phyloP scores from a whole-genome alignment of 345 rosid species.

The Acer campestre region DNA sequence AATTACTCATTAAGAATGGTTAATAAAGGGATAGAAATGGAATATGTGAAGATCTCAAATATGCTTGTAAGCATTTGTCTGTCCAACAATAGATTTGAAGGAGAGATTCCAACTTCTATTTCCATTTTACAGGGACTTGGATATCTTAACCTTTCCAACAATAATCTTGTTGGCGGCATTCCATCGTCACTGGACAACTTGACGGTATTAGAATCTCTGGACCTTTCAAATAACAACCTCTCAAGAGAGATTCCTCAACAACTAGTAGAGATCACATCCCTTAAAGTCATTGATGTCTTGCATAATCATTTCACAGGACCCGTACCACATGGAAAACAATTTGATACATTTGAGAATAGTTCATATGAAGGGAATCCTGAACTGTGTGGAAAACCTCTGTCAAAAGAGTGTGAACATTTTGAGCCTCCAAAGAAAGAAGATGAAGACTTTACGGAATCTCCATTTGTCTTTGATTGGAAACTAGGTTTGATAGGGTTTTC shows the following conservation, averaged over 20 bases:
- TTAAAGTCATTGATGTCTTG: constrained; percentile 16
- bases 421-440: neutral
- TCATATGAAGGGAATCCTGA: constrained; percentile 26
- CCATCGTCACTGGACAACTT: too few species aligned
- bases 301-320: constrained; percentile 28
- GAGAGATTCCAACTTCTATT: neutral
- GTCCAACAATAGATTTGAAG: constrained; percentile 24
- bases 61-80: constrained; percentile 12
- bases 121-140: too few species aligned
- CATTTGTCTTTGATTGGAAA: neutral
- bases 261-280: too few species aligned
- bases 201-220: too few species aligned
- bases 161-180: neutral
- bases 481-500: neutral
- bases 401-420: constrained; percentile 13
- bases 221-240: too few species aligned
- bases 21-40: constrained; percentile 8
- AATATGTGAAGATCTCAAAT: too few species aligned
- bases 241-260: too few species aligned
- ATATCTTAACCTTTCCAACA: too few species aligned
- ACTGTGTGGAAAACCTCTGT: constrained; percentile 27
- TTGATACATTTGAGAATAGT: constrained; percentile 7
- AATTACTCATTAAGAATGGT: constrained; percentile 12
- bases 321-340: constrained; percentile 28
- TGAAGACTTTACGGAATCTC: neutral